phyloP scores from a whole-genome alignment of 2,329 filamentous ascomycete genomes.

The Dactylonectria estremocensis region DNA sequence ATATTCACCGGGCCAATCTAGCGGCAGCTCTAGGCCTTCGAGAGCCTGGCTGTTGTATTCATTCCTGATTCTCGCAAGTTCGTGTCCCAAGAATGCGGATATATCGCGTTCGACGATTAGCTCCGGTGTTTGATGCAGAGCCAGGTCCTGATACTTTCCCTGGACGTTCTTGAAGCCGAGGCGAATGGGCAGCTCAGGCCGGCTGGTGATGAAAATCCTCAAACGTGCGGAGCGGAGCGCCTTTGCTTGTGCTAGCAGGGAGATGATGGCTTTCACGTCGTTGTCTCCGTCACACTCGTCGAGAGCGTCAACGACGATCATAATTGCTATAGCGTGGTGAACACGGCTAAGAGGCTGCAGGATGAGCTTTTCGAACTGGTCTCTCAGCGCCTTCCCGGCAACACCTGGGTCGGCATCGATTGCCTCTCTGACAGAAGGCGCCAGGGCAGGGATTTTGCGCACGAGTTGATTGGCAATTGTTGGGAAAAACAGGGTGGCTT shows the following conservation, averaged over 20 bases:
- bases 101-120: constrained; percentile 56
- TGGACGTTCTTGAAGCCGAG: constrained; percentile 53
- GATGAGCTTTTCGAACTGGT: no score
- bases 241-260: no score
- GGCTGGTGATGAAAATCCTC: constrained; percentile 1
- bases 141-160: constrained; percentile 35
- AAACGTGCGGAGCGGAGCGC: neutral
- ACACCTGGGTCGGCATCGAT: no score
- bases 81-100: constrained; percentile 48
- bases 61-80: constrained; percentile 50
- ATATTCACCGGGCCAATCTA: constrained; percentile 26
- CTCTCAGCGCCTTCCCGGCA: no score
- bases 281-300: no score
- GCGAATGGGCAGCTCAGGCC: constrained; percentile 56
- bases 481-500: no score
- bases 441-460: no score
- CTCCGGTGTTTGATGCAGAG: constrained; percentile 55
- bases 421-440: no score
- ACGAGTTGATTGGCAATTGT: no score
- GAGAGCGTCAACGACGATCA: no score
- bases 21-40: neutral
- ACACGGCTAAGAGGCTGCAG: no score
- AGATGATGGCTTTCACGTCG: constrained; percentile 24
- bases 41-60: constrained; percentile 37
- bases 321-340: no score